Conservation (phyloP, 2,329 filamentous ascomycete species). For the Cladosporium sp. region DNA sequence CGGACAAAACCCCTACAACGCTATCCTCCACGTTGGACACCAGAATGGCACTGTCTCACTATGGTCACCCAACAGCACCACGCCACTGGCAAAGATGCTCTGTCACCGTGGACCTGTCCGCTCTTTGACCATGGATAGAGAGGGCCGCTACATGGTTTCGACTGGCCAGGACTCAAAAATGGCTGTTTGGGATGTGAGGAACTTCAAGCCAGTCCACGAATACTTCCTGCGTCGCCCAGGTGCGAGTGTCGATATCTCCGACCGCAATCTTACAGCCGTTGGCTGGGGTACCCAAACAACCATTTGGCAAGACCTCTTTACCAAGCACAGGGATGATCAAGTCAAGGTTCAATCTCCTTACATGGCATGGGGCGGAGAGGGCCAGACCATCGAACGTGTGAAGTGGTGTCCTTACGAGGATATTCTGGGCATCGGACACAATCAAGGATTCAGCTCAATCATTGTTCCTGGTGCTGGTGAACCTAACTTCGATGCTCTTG, state of each 20-base stretch:
- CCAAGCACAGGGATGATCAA: slow-evolving; percentile 59
- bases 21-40: slow-evolving; percentile 85
- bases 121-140: slow-evolving; percentile 77
- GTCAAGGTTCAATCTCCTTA: slow-evolving; percentile 83
- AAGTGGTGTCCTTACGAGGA: slow-evolving; percentile 95
- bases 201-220: slow-evolving; percentile 86
- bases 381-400: slow-evolving; percentile 72
- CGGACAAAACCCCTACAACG: slow-evolving; percentile 86
- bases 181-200: slow-evolving; percentile 93
- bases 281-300: slow-evolving; percentile 87
- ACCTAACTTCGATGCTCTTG: slow-evolving; percentile 90
- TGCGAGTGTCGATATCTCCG: slow-evolving; percentile 80
- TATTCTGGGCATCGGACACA: slow-evolving; percentile 78
- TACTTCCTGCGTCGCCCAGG: slow-evolving; percentile 83
- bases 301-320: slow-evolving; percentile 87
- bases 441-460: slow-evolving; percentile 81
- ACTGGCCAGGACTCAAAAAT: slow-evolving; percentile 85
- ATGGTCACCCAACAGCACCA: slow-evolving; percentile 89
- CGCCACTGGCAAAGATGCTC: slow-evolving; percentile 84
- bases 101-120: slow-evolving; percentile 87
- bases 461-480: slow-evolving; percentile 94
- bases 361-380: slow-evolving; percentile 88
- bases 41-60: slow-evolving; percentile 92
- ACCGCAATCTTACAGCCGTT: slow-evolving; percentile 80
- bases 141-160: slow-evolving; percentile 93